Evolutionary conservation across 768 basidiomycete species (phyloP), one percentile per base, ranked within the genome.

Genomic region (Coprinopsis sp.): DNA sequence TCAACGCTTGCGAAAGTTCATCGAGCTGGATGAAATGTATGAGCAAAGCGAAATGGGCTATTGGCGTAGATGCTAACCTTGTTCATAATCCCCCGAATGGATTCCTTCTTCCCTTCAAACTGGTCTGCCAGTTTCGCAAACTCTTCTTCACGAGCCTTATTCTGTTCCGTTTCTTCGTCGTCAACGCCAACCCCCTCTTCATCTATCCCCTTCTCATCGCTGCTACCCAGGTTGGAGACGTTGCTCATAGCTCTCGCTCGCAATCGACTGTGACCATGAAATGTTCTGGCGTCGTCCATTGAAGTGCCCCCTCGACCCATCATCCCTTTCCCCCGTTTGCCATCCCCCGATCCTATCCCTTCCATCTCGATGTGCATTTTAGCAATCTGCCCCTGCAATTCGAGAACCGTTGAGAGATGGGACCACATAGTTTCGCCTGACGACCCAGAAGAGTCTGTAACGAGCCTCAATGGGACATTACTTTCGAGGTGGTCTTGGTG

Each of bases 351-450:
- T 1, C 81, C 79, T 37, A 84, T 72, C 31, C 75, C 75, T 60
- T 90, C 87, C 84, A 90, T 85, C 21, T 82, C 78, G 8, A 81
- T 64, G 58, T 89, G 87, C 76, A 86, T 78, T 52, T 67, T 69
- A 4, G 87, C 81, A 27, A 90, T 78, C 52, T 86, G 78, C 45
- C 75, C 78, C 60, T 90, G 86, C 24, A 90, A 63, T 29, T 82
- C 81, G 51, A 87, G 61, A n/a, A 90, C 82, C 34, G 72, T 73
- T 16, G 78, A 78, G 13, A 90, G 73, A 51, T 83, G 80, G 0
- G 73, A 57, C 87, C 87, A 90, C 39, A 85, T 60, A 44, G 74
- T 77, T 41, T 76, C 77, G 19, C 51, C 41, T 10, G 53, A 45
- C n/a, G 31, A 23, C 6, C 33, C 47, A 12, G 47, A 41, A 13